These are phyloP conservation scores for Cercospora brassicicola DNA, from an alignment of 2,329 filamentous ascomycete species.

Conservation along the genomic window DNA sequence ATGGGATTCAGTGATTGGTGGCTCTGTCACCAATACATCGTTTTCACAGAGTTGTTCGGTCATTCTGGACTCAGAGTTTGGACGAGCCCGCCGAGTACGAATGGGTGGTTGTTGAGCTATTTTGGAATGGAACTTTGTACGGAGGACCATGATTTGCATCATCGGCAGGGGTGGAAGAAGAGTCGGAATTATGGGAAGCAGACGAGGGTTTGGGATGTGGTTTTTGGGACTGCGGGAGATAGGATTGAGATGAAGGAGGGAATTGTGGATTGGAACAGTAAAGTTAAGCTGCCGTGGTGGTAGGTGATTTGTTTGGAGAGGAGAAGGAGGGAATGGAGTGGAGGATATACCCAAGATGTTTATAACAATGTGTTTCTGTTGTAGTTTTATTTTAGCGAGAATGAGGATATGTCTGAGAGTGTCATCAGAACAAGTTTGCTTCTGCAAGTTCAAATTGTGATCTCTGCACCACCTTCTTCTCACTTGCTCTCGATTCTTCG, in stretches of 20 bases:
- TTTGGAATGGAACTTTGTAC: conserved; percentile 43
- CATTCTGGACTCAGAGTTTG: conserved; percentile 45
- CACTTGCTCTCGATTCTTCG: background rate
- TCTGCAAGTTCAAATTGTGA: background rate
- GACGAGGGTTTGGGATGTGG: conserved; percentile 42
- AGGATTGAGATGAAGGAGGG: conserved; percentile 39
- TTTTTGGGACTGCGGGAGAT: conserved; percentile 38
- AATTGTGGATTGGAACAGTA: conserved; percentile 21
- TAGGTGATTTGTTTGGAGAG: background rate
- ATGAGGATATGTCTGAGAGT: background rate
- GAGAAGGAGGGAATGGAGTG: background rate
- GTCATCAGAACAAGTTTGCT: background rate
- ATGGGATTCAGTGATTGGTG: conserved; percentile 52
- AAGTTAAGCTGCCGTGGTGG: conserved; percentile 8
- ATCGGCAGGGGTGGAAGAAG: conserved; percentile 42
- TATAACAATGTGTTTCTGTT: too few relatives aligned
- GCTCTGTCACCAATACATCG: conserved; percentile 49
- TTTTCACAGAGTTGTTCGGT: conserved; percentile 45
- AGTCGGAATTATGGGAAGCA: conserved; percentile 46
- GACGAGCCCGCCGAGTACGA: conserved; percentile 40
- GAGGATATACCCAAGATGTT: conserved; percentile 1
- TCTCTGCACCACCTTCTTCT: background rate
- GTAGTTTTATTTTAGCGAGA: background rate
- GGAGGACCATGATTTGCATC: conserved; percentile 48
- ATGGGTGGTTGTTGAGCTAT: conserved; percentile 36